Evolutionary conservation across 2,329 filamentous ascomycete genomes (phyloP).

Genomic region (Plectosphaerella plurivora): DNA sequence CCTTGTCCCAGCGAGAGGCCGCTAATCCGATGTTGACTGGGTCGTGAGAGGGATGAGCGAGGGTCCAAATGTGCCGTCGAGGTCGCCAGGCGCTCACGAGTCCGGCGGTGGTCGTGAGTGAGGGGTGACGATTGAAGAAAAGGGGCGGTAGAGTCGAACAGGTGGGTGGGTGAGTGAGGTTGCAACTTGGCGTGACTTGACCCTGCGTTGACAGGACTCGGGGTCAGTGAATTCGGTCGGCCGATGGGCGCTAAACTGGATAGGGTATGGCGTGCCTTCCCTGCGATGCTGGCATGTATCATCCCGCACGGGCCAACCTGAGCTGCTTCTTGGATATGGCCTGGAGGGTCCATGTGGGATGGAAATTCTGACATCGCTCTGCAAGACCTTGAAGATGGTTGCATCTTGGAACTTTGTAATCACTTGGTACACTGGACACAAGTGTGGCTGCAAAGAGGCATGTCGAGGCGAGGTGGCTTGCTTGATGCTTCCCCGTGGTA

Average conservation of each 20-base stretch:
- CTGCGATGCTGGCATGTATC: background rate
- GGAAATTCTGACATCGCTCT: too few species aligned
- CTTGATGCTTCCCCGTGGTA: background rate
- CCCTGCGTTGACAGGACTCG: slow-evolving; percentile 10
- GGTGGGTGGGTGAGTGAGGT: slow-evolving; percentile 7
- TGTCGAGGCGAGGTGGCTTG: background rate
- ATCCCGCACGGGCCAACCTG: slow-evolving; percentile 5
- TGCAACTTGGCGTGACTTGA: slow-evolving; percentile 4
- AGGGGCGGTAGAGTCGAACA: slow-evolving; percentile 8
- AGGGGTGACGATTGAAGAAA: slow-evolving; percentile 6
- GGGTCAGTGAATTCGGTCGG: background rate
- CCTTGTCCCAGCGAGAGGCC: too few species aligned
- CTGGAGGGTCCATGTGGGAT: background rate
- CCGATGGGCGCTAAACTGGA: slow-evolving; percentile 11
- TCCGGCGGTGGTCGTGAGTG: background rate
- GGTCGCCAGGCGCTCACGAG: background rate
- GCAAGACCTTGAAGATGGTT: too few species aligned
- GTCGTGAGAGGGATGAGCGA: too few species aligned
- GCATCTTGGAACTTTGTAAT: too few species aligned
- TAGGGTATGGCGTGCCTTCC: slow-evolving; percentile 1
- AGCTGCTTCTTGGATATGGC: background rate
- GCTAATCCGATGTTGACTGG: background rate
- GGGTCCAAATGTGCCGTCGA: background rate
- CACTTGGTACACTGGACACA: too few species aligned
- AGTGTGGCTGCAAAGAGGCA: too few species aligned